Conservation (phyloP, 2,329 filamentous ascomycete genomes). For the Cyphellophora attinorum region DNA sequence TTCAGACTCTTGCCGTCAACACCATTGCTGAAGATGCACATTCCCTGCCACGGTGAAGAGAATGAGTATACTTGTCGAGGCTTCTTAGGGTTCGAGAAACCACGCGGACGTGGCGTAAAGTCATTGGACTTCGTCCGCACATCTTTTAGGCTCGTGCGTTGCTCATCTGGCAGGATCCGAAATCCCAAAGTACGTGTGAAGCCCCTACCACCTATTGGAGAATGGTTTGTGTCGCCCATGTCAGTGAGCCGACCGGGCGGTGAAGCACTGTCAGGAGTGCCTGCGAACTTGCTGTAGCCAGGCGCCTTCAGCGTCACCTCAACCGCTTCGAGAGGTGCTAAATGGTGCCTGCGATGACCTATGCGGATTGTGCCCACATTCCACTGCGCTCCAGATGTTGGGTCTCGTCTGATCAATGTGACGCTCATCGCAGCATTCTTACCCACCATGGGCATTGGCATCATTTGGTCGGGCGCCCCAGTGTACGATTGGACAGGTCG, state of each 20-base stretch:
- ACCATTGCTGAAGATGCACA: conserved; percentile 76
- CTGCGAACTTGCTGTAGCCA: conserved; percentile 50
- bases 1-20: conserved; percentile 63
- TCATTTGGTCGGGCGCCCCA: background rate
- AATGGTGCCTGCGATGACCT: background rate
- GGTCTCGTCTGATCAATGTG: conserved; percentile 65
- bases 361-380: conserved; percentile 55
- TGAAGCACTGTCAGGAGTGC: conserved; percentile 4
- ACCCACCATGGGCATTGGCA: background rate
- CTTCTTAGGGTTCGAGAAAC: conserved; percentile 5
- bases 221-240: background rate
- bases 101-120: background rate
- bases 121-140: background rate
- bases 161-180: conserved; percentile 1
- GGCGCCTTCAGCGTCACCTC: conserved; percentile 50
- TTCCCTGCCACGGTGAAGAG: conserved; percentile 74
- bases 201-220: background rate
- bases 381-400: conserved; percentile 60
- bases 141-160: background rate
- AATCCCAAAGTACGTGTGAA: conserved; percentile 1
- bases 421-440: conserved; percentile 19
- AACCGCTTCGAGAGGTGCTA: conserved; percentile 20
- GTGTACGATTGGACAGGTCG: background rate
- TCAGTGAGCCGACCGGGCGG: background rate
- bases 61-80: conserved; percentile 42